These are phyloP conservation scores for Amanita pallidorosea DNA, from an alignment of 768 basidiomycete genomes.

Conservation along the genomic window DNA sequence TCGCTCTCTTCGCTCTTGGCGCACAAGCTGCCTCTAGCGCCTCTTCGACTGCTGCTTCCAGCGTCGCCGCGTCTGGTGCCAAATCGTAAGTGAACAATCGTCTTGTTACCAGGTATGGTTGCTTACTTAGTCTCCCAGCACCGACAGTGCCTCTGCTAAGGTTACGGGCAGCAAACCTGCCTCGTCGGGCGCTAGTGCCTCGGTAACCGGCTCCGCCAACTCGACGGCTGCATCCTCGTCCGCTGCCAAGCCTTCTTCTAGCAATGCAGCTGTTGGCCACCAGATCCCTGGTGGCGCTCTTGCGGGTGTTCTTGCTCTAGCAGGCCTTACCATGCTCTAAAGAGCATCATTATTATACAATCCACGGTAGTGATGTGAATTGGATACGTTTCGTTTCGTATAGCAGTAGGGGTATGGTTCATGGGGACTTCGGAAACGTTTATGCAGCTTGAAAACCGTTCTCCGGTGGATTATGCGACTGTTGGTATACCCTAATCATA, in stretches of 20 bases:
- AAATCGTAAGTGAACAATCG: not conserved
- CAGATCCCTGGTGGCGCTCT: not conserved
- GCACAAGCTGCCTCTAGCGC: not conserved
- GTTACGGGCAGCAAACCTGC: no score
- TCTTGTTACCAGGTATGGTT: no score
- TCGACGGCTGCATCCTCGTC: not conserved
- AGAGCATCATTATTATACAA: not conserved
- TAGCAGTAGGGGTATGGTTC: not conserved
- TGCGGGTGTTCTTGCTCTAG: conserved; percentile 3
- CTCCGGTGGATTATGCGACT: not conserved
- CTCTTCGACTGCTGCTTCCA: not conserved
- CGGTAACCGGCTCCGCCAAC: no score
- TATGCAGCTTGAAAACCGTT: not conserved
- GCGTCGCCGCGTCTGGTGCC: not conserved
- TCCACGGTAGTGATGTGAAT: not conserved
- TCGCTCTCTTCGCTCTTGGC: not conserved
- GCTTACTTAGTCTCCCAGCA: no score
- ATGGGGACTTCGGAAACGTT: not conserved
- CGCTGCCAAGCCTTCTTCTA: not conserved
- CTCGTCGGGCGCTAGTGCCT: no score
- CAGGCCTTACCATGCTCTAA: conserved; percentile 2
- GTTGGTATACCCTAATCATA: not conserved
- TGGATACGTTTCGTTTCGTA: not conserved
- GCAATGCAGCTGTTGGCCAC: not conserved
- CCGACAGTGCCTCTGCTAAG: not conserved